Conservation (phyloP, 352 stramenopile genomes). For the Phytopythium vexans region DNA sequence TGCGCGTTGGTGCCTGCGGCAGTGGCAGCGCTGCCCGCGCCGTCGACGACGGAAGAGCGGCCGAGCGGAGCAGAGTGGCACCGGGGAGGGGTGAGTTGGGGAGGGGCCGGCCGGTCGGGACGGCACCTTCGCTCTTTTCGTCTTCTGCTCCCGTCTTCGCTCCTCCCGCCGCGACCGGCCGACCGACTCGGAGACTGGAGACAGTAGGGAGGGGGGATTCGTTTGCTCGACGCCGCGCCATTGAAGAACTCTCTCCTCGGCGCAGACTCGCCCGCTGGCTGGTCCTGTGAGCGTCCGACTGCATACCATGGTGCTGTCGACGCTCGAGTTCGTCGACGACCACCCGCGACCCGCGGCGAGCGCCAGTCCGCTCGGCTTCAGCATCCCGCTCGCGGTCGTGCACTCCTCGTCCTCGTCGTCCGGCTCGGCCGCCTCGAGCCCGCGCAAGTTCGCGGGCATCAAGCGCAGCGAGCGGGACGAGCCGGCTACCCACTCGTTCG, state of each 20-base stretch:
- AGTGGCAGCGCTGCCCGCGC: too few relatives aligned
- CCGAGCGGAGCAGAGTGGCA: too few relatives aligned
- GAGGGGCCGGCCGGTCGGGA: too few relatives aligned
- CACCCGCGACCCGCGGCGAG: not conserved
- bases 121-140: too few relatives aligned
- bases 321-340: not conserved
- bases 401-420: not conserved
- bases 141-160: too few relatives aligned
- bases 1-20: too few relatives aligned
- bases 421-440: not conserved
- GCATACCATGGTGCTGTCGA: not conserved
- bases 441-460: not conserved
- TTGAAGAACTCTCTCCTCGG: constrained; percentile 6
- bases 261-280: not conserved
- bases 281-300: not conserved
- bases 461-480: constrained; percentile 6
- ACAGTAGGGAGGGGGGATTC: too few relatives aligned
- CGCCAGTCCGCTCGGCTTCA: constrained; percentile 18
- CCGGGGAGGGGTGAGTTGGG: too few relatives aligned
- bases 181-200: too few relatives aligned
- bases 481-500: too few relatives aligned
- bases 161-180: too few relatives aligned
- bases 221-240: not conserved
- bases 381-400: constrained; percentile 20
- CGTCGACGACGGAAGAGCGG: too few relatives aligned